phyloP scores from a whole-genome alignment of 1,284 basidiomycete species.

The Porogramme epimiltina region DNA sequence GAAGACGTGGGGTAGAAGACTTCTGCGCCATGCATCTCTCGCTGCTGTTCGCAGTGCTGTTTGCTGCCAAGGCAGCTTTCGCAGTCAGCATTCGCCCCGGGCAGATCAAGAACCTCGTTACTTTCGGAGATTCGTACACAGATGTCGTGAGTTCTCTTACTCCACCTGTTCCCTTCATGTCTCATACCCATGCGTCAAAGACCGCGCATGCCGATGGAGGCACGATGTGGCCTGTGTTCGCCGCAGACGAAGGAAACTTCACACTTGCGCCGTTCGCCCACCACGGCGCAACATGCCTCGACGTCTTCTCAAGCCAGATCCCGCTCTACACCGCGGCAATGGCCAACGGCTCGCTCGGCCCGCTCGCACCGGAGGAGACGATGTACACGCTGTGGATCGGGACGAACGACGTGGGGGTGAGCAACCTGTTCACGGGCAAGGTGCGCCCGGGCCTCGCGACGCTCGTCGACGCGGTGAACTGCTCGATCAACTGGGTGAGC shows the following conservation, averaged over 20 bases:
- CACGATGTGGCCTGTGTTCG: constrained; percentile 46
- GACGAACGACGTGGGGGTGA: constrained; percentile 44
- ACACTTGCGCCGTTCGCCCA: constrained; percentile 43
- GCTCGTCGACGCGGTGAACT: constrained; percentile 40
- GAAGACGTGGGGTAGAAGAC: no score
- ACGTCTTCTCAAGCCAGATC: constrained; percentile 42
- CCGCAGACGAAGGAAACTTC: constrained; percentile 39
- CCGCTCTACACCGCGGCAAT: constrained; percentile 37
- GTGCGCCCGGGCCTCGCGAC: constrained; percentile 35
- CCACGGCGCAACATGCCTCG: constrained; percentile 47
- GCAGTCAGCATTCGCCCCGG: constrained; percentile 25
- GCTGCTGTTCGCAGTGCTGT: no score
- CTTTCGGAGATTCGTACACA: constrained; percentile 50
- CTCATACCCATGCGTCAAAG: constrained; percentile 2
- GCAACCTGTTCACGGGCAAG: constrained; percentile 34
- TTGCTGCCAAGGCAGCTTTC: neutral
- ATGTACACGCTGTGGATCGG: constrained; percentile 50
- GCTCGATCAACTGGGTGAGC: constrained; percentile 40
- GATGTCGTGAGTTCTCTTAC: constrained; percentile 33
- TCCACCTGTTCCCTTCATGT: neutral
- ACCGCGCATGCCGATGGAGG: constrained; percentile 35
- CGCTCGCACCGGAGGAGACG: constrained; percentile 35
- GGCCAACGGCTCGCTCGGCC: constrained; percentile 27
- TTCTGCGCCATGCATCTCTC: no score
- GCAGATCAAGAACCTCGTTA: constrained; percentile 45